These are phyloP conservation scores for Perkinsus marinus DNA, from an alignment of 169 alveolate genomes.

Conservation along the genomic window DNA sequence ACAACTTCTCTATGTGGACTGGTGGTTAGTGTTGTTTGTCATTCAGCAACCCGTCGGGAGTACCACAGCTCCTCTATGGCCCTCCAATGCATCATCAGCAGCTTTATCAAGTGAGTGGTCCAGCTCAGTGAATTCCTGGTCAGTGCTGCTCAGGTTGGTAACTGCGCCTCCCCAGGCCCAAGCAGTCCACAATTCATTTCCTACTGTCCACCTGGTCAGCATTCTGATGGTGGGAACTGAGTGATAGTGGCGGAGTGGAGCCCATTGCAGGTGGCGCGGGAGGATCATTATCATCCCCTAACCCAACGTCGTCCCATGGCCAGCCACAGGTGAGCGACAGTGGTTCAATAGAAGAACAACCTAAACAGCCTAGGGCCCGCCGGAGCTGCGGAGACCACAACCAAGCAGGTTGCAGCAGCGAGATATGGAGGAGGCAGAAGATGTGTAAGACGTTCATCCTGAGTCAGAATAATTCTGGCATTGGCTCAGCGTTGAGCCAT, in stretches of 20 bases:
- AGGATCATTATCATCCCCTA: neutral
- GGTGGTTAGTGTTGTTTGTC: too few species aligned
- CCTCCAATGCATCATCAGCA: neutral
- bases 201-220: neutral
- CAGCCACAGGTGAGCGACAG: neutral
- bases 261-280: neutral
- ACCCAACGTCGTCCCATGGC: neutral
- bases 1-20: too few species aligned
- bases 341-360: neutral
- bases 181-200: neutral
- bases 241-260: neutral
- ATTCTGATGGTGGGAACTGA: neutral
- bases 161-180: neutral
- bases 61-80: too few species aligned
- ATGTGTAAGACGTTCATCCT: neutral
- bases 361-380: neutral
- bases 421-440: neutral
- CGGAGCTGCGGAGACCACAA: neutral
- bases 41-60: too few species aligned
- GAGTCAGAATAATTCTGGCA: too few species aligned
- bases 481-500: too few species aligned
- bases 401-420: neutral
- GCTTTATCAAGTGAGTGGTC: neutral
- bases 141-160: neutral
- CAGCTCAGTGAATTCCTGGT: neutral